Conservation (phyloP, 106 monocot genomes). For the Phalaenopsis aphrodite region DNA sequence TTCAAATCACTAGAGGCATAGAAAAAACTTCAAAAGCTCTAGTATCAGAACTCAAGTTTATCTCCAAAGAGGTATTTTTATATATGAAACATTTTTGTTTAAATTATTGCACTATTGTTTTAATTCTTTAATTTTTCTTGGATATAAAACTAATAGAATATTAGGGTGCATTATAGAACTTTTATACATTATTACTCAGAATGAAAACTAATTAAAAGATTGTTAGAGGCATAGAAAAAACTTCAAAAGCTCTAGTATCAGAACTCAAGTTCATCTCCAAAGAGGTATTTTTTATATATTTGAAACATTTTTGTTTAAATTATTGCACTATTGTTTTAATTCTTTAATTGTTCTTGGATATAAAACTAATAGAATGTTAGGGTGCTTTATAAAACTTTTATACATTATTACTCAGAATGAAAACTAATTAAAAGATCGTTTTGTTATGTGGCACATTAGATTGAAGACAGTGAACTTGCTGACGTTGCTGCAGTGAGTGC, state of each 20-base stretch:
- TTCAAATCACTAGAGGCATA: slow-evolving; percentile 73
- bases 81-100: neutral
- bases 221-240: slow-evolving; percentile 62
- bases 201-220: neutral
- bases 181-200: neutral
- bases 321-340: neutral
- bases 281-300: slow-evolving; percentile 29
- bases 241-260: slow-evolving; percentile 47
- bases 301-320: neutral
- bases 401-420: neutral
- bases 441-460: slow-evolving; percentile 22
- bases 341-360: neutral
- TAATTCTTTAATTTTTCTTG: neutral
- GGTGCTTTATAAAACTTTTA: neutral
- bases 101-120: neutral
- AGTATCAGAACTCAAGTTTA: slow-evolving; percentile 44
- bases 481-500: slow-evolving; percentile 98
- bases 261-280: slow-evolving; percentile 60
- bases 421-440: neutral
- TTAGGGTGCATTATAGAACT: neutral
- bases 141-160: neutral
- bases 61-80: slow-evolving; percentile 59
- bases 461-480: slow-evolving; percentile 94
- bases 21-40: slow-evolving; percentile 65
- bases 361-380: neutral